Conservation (phyloP, 2,329 filamentous ascomycete genomes). For the Clarireedia hainanense region DNA sequence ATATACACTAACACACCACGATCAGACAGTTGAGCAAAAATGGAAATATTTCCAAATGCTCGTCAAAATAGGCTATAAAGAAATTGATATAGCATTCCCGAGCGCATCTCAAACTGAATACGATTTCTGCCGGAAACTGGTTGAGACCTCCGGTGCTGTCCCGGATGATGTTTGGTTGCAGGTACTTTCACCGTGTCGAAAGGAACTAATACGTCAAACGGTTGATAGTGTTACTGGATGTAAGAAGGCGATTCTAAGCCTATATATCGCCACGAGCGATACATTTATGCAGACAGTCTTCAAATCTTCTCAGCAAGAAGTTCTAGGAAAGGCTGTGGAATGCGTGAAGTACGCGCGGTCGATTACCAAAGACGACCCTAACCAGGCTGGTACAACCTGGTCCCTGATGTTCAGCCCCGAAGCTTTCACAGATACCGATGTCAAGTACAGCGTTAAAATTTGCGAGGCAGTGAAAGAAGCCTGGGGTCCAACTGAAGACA, state of each 20-base stretch:
- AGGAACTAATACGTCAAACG: constrained; percentile 82
- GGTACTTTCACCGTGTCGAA: constrained; percentile 84
- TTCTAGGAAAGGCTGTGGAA: constrained; percentile 70
- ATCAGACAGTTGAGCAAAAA: constrained; percentile 68
- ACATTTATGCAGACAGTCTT: constrained; percentile 94
- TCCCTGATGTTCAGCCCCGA: constrained; percentile 79
- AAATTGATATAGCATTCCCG: constrained; percentile 94
- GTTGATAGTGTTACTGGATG: constrained; percentile 82
- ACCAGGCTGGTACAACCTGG: constrained; percentile 55
- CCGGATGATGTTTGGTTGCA: constrained; percentile 89
- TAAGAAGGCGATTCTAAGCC: constrained; percentile 90
- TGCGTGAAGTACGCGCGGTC: constrained; percentile 82
- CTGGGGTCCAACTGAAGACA: constrained; percentile 74
- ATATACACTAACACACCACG: no score
- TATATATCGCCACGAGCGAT: constrained; percentile 91
- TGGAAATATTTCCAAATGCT: constrained; percentile 94
- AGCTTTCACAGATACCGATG: constrained; percentile 82
- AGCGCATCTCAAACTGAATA: constrained; percentile 93
- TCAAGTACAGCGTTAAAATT: constrained; percentile 73
- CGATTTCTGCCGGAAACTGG: constrained; percentile 81
- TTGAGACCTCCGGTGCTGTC: constrained; percentile 74
- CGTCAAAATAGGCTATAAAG: constrained; percentile 86
- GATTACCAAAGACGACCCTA: constrained; percentile 74
- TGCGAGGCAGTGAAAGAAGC: constrained; percentile 92
- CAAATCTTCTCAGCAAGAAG: constrained; percentile 75